Evolutionary conservation across 371 early-diverging fungal genomes (phyloP).

Genomic region (Mucor plumbeus): DNA sequence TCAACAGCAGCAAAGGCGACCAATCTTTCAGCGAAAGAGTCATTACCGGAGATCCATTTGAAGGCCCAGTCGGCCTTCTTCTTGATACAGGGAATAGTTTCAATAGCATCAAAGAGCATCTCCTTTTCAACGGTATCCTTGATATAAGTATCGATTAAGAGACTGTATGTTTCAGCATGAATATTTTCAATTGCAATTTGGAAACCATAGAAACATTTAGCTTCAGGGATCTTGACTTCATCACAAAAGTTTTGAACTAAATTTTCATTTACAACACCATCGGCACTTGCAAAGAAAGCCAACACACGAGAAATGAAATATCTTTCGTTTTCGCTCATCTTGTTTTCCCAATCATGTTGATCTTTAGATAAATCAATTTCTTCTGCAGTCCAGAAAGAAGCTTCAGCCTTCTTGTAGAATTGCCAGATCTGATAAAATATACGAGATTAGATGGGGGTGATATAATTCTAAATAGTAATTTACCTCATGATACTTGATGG

Average conservation of each 20-base stretch:
- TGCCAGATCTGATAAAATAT: conserved; percentile 78
- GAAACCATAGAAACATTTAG: conserved; percentile 99
- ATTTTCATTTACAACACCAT: conserved; percentile 99
- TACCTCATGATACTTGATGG: conserved; percentile 51
- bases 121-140: conserved; percentile 87
- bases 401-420: conserved; percentile 99
- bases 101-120: conserved; percentile 96
- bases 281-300: conserved; percentile 99
- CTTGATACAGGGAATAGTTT: conserved; percentile 93
- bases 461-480: neutral
- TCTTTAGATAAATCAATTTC: conserved; percentile 98
- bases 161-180: conserved; percentile 98
- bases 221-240: conserved; percentile 98
- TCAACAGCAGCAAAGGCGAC: conserved; percentile 99
- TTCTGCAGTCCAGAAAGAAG: conserved; percentile 99
- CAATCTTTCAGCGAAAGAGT: conserved; percentile 93
- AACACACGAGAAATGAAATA: conserved; percentile 96
- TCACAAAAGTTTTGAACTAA: conserved; percentile 93
- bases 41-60: conserved; percentile 82
- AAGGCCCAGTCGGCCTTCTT: conserved; percentile 99
- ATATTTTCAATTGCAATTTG: conserved; percentile 99
- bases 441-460: neutral
- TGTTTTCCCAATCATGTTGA: conserved; percentile 91
- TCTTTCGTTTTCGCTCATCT: conserved; percentile 89
- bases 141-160: conserved; percentile 99